phyloP scores from a whole-genome alignment of 352 stramenopile genomes.

The Phytophthora tentaculata region DNA sequence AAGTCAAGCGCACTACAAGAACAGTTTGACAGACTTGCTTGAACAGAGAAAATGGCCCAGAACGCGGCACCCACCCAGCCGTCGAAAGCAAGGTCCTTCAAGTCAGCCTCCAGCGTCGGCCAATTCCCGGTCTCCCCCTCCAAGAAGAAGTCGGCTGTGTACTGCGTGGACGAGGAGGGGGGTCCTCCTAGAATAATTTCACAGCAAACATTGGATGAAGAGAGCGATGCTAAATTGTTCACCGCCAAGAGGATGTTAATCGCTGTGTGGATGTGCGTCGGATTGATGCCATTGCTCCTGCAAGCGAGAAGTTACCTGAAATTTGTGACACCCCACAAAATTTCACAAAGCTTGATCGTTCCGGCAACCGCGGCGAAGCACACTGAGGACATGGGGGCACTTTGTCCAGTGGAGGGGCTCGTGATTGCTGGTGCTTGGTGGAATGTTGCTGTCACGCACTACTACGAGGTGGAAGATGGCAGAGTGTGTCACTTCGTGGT shows the following conservation, averaged over 20 bases:
- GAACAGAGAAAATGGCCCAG: constrained; percentile 8
- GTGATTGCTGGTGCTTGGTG: constrained; percentile 39
- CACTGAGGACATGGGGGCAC: constrained; percentile 16
- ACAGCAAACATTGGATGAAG: constrained; percentile 7
- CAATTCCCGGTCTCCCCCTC: neutral
- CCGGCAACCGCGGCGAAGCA: constrained; percentile 5
- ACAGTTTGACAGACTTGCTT: neutral
- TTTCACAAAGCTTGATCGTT: constrained; percentile 33
- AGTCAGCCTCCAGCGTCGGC: constrained; percentile 9
- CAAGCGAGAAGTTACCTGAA: constrained; percentile 41
- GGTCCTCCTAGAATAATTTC: neutral
- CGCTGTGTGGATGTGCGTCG: constrained; percentile 31
- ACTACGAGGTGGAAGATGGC: constrained; percentile 21
- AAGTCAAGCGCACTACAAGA: neutral
- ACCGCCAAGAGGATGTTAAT: constrained; percentile 26
- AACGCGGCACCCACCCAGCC: neutral
- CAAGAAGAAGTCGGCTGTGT: constrained; percentile 25
- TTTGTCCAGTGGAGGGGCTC: constrained; percentile 33
- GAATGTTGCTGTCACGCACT: constrained; percentile 36
- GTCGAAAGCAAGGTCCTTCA: constrained; percentile 4
- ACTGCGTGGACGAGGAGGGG: constrained; percentile 16
- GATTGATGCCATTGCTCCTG: constrained; percentile 26
- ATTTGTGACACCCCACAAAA: constrained; percentile 37
- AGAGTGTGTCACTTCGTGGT: constrained; percentile 39
- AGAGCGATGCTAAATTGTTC: constrained; percentile 10